A percentile compares a stretch with the other conserved stretches of the same genome.
Evolutionary conservation across 2,329 filamentous ascomycete genomes (phyloP).

Genomic region (Saccharata proteae): DNA sequence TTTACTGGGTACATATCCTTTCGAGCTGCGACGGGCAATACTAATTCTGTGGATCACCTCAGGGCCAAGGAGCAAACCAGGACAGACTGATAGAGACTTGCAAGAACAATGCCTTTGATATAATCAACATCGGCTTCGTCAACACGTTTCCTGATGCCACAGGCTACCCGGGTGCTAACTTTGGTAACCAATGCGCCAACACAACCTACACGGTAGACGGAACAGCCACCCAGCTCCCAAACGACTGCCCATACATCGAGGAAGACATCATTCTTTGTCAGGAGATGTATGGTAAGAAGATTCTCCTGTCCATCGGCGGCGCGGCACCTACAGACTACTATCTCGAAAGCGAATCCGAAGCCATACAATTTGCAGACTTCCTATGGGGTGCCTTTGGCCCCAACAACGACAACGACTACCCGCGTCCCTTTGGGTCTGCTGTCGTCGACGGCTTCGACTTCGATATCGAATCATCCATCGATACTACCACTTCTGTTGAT

Average conservation of each 20-base stretch:
- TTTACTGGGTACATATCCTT: conserved; percentile 37
- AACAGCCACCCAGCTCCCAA: conserved; percentile 28
- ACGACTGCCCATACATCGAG: conserved; percentile 31
- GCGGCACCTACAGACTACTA: conserved; percentile 28
- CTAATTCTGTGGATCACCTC: conserved; percentile 2
- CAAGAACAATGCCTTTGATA: conserved; percentile 38
- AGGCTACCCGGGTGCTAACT: conserved; percentile 41
- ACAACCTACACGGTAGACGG: conserved; percentile 26
- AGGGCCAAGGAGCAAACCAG: conserved; percentile 42
- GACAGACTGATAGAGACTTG: conserved; percentile 39
- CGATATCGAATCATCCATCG: conserved; percentile 28
- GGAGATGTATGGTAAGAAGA: conserved; percentile 20
- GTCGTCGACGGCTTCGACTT: conserved; percentile 42
- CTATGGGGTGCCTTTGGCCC: conserved; percentile 41
- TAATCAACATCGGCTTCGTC: conserved; percentile 45
- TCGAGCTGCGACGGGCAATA: not conserved
- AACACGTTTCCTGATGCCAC: conserved; percentile 39
- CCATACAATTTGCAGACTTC: conserved; percentile 36
- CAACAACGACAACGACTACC: conserved; percentile 17
- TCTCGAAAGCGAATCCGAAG: conserved; percentile 28
- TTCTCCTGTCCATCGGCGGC: conserved; percentile 37
- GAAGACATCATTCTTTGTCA: conserved; percentile 21
- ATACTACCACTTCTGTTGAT: conserved; percentile 14
- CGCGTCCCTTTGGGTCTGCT: conserved; percentile 36
- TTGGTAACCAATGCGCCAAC: conserved; percentile 34